phyloP scores from a whole-genome alignment of 257 asterid species.

The Solanum megistacrolobum region DNA sequence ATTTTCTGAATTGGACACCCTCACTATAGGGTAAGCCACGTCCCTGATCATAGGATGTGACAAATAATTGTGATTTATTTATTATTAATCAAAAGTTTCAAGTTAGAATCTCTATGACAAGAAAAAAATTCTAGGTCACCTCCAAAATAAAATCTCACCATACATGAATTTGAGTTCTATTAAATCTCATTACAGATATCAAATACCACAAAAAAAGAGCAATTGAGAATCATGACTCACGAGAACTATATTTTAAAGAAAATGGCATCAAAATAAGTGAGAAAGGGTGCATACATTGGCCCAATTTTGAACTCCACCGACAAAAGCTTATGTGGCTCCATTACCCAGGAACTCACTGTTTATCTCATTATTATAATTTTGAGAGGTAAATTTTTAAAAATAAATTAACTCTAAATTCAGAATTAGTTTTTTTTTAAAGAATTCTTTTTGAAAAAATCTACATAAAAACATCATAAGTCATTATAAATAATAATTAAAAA shows the following conservation, averaged over 20 bases:
- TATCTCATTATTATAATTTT: not conserved
- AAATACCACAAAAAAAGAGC: no score
- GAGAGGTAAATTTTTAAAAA: not conserved
- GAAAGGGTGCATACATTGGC: not conserved
- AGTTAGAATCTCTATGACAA: accelerated
- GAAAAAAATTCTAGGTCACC: no score
- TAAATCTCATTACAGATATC: no score
- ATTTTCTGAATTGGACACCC: not conserved
- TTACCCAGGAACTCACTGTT: not conserved
- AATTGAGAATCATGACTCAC: not conserved
- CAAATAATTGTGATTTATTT: no score
- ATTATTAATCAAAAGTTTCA: no score
- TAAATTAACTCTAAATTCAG: not conserved
- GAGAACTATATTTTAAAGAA: not conserved
- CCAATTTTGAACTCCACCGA: not conserved
- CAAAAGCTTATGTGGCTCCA: not conserved
- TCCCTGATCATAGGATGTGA: not conserved
- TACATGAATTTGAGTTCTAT: no score
- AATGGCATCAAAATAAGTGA: not conserved
- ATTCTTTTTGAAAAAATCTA: not conserved
- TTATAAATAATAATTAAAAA: not conserved
- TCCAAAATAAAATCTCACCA: not conserved
- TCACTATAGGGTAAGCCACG: not conserved
- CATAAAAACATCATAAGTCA: not conserved
- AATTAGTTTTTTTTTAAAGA: not conserved